phyloP scores from a whole-genome alignment of 148 eudicot genomes.

The Nepenthes mirabilis region DNA sequence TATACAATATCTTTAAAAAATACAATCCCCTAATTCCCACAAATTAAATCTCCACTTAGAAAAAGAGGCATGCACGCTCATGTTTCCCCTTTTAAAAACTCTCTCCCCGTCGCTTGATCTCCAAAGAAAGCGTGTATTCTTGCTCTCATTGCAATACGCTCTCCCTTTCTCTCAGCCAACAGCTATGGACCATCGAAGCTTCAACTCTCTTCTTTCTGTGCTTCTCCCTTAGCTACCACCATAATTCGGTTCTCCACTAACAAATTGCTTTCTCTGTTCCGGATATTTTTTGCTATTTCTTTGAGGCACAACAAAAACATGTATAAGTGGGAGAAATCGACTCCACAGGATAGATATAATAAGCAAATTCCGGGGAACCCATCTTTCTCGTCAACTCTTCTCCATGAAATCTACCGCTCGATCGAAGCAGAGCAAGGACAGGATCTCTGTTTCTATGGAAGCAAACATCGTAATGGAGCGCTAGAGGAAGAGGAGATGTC shows the following conservation, averaged over 20 bases:
- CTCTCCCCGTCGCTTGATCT: conserved; percentile 4
- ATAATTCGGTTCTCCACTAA: conserved; percentile 10
- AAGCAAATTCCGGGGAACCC: conserved; percentile 23
- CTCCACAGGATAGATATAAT: conserved; percentile 6
- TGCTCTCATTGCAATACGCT: no score
- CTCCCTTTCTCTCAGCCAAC: conserved; percentile 1
- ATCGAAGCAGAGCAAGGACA: conserved; percentile 13
- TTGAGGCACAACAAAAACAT: background rate
- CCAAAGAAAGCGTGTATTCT: background rate
- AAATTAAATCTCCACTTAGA: no score
- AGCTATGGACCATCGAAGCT: background rate
- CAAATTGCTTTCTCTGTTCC: background rate
- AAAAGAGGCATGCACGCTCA: no score
- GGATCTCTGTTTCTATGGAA: no score
- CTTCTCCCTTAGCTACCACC: background rate
- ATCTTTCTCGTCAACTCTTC: conserved; percentile 61
- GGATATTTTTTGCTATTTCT: background rate
- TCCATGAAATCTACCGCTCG: conserved; percentile 57
- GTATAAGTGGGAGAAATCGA: conserved; percentile 24
- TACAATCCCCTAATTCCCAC: no score
- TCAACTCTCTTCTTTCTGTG: background rate
- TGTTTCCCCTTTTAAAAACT: background rate
- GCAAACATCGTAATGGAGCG: no score
- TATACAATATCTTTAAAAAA: no score
- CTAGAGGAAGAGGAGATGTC: conserved; percentile 13